phyloP scores from a whole-genome alignment of 139 green algal species.

The Eudorina sp. region DNA sequence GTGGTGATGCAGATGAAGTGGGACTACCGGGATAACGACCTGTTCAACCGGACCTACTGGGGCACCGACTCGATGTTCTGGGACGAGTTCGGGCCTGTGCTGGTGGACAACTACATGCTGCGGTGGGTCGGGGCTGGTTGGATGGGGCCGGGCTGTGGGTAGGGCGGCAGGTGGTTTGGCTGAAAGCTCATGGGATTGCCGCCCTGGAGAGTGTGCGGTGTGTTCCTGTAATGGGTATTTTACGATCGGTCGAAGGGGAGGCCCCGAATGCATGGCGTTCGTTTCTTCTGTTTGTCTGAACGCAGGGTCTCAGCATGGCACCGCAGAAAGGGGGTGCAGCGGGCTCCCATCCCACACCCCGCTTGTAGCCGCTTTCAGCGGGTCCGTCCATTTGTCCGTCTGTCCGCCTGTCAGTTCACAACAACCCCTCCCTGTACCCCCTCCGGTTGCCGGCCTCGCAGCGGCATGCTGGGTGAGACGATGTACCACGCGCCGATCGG shows the following conservation, averaged over 20 bases:
- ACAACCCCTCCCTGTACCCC: background rate
- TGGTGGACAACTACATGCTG: conserved; percentile 53
- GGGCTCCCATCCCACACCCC: background rate
- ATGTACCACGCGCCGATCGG: conserved; percentile 32
- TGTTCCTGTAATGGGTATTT: no score
- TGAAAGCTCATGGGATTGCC: no score
- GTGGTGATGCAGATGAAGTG: conserved; percentile 48
- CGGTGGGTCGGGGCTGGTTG: background rate
- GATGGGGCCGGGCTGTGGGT: no score
- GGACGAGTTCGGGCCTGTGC: conserved; percentile 40
- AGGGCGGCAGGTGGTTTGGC: no score
- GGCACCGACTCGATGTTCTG: conserved; percentile 10
- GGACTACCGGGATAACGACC: conserved; percentile 37
- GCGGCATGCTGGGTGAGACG: conserved; percentile 47
- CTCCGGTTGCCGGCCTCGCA: background rate
- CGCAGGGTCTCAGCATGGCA: no score
- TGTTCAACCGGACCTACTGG: conserved; percentile 27
- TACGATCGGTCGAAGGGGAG: no score
- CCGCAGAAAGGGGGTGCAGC: background rate
- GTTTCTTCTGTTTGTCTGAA: no score
- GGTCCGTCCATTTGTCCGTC: no score
- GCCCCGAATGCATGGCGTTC: no score
- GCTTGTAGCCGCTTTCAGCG: no score
- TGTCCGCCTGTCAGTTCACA: no score
- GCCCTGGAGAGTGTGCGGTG: no score